phyloP scores from a whole-genome alignment of 2,329 filamentous ascomycete species.

The Mollisiaceae sp. region DNA sequence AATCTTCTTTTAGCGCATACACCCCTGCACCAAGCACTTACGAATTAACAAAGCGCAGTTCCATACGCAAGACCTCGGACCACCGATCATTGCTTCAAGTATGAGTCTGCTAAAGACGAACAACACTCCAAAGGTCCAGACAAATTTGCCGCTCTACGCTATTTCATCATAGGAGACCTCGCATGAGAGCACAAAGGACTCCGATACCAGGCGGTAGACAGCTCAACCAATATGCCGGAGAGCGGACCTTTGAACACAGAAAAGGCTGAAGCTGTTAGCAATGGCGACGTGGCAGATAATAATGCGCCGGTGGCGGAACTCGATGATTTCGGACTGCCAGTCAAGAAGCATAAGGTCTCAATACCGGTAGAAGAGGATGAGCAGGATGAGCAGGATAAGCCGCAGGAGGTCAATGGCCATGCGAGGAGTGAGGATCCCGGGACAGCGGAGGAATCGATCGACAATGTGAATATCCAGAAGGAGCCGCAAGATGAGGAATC shows the following conservation, averaged over 20 bases:
- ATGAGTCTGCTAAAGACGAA: slow-evolving; percentile 32
- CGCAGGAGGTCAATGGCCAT: slow-evolving; percentile 25
- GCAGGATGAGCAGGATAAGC: slow-evolving; percentile 24
- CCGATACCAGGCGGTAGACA: slow-evolving; percentile 28
- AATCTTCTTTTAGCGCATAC: not conserved
- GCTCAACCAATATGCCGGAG: slow-evolving; percentile 40
- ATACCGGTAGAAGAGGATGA: slow-evolving; percentile 29
- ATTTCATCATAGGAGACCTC: slow-evolving; percentile 16
- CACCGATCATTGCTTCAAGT: slow-evolving; percentile 19
- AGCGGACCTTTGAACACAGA: slow-evolving; percentile 32
- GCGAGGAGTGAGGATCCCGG: slow-evolving; percentile 5
- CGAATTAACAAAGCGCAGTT: slow-evolving; percentile 10
- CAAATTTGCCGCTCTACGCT: slow-evolving; percentile 1
- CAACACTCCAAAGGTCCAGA: slow-evolving; percentile 2
- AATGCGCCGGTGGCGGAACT: slow-evolving; percentile 49
- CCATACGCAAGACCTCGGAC: slow-evolving; percentile 14
- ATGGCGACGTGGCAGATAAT: slow-evolving; percentile 29
- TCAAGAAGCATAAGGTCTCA: slow-evolving; percentile 54
- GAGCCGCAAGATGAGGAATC: slow-evolving; percentile 34
- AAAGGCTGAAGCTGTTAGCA: slow-evolving; percentile 28
- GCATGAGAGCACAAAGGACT: slow-evolving; percentile 21
- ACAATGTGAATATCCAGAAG: slow-evolving; percentile 22
- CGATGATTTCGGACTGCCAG: slow-evolving; percentile 75
- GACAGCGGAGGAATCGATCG: slow-evolving; percentile 10
- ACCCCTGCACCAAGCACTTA: not conserved